Conservation (phyloP, 2,329 filamentous ascomycete genomes). For the Trichophyton benhamiae region DNA sequence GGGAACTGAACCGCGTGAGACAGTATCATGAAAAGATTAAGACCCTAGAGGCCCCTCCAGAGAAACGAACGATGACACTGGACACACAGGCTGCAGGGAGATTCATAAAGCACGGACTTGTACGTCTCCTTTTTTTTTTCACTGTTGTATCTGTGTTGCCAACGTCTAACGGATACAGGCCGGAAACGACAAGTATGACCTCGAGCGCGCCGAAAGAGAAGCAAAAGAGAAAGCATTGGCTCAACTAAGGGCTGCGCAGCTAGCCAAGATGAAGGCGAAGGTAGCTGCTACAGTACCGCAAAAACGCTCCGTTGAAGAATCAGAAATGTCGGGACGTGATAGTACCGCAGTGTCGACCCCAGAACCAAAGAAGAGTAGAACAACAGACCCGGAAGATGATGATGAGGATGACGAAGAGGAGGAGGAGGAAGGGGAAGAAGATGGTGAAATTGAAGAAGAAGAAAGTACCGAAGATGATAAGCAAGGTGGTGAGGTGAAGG, state of each 20-base stretch:
- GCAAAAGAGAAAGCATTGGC: slow-evolving; percentile 41
- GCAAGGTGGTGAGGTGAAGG: neutral
- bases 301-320: slow-evolving; percentile 8
- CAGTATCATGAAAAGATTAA: slow-evolving; percentile 93
- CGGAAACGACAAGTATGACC: slow-evolving; percentile 41
- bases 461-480: neutral
- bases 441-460: neutral
- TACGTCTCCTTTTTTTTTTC: slow-evolving; percentile 27
- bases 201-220: slow-evolving; percentile 38
- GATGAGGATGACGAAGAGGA: slow-evolving; percentile 20
- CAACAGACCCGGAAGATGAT: slow-evolving; percentile 18
- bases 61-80: slow-evolving; percentile 46
- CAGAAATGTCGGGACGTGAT: neutral
- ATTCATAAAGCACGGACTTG: slow-evolving; percentile 71
- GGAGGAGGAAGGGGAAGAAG: slow-evolving; percentile 11
- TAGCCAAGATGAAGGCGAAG: slow-evolving; percentile 27
- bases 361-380: slow-evolving; percentile 20
- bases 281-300: slow-evolving; percentile 13
- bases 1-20: slow-evolving; percentile 72
- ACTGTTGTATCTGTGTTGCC: too few species aligned
- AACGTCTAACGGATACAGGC: slow-evolving; percentile 19
- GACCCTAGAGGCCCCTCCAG: slow-evolving; percentile 51
- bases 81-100: slow-evolving; percentile 68
- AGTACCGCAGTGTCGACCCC: neutral
- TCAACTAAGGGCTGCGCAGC: slow-evolving; percentile 35